Percentiles rank a stretch among this genome's conserved stretches.
Conservation (phyloP, 305 asterid genomes). For the Fraxinus velutina region DNA sequence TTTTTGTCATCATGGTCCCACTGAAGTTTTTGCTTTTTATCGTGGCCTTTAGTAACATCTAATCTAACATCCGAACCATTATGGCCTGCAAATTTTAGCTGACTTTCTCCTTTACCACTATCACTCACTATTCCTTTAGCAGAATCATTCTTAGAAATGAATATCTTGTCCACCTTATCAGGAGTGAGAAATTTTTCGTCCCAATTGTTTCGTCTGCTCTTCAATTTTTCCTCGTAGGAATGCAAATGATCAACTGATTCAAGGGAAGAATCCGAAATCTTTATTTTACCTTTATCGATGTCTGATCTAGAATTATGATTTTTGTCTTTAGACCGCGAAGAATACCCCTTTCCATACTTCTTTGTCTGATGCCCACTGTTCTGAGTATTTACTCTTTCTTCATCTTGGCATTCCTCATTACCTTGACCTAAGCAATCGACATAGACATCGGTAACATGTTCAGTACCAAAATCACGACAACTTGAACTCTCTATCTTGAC, state of each 20-base stretch:
- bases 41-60: slow-evolving; percentile 38
- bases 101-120: slow-evolving; percentile 43
- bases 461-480: slow-evolving; percentile 23
- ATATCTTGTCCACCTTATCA: slow-evolving; percentile 42
- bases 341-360: slow-evolving; percentile 47
- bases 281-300: slow-evolving; percentile 33
- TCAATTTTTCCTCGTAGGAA: slow-evolving; percentile 39
- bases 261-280: slow-evolving; percentile 37
- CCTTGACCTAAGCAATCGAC: slow-evolving; percentile 23
- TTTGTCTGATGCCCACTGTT: slow-evolving; percentile 32
- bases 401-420: slow-evolving; percentile 33
- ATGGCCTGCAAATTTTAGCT: slow-evolving; percentile 37
- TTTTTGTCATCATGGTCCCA: slow-evolving; percentile 47
- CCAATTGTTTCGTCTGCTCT: slow-evolving; percentile 41
- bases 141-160: slow-evolving; percentile 48
- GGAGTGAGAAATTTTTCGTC: slow-evolving; percentile 44
- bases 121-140: slow-evolving; percentile 47
- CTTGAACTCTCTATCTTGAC: slow-evolving; percentile 22
- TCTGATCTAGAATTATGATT: slow-evolving; percentile 37
- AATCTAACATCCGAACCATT: slow-evolving; percentile 26
- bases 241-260: slow-evolving; percentile 28
- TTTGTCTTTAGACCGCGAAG: slow-evolving; percentile 46
- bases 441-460: slow-evolving; percentile 22
- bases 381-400: slow-evolving; percentile 31
- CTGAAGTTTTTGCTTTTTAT: slow-evolving; percentile 44